Evolutionary conservation across 495 filamentous ascomycete genomes (phyloP).

Genomic region (Parachaetomium inaequale): DNA sequence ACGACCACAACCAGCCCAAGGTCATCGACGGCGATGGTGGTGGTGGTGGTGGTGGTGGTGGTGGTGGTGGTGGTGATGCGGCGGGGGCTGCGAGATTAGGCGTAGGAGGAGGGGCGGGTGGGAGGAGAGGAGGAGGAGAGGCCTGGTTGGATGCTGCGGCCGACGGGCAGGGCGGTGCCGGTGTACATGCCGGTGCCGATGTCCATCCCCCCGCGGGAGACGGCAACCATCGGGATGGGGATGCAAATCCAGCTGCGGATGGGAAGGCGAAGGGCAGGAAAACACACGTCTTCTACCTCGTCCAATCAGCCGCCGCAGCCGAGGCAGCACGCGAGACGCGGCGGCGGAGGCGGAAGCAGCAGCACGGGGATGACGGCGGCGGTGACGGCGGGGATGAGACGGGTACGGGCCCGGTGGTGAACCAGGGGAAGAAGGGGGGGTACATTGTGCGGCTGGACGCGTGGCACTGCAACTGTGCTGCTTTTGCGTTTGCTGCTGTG

Average conservation of each 20-base stretch:
- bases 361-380: background rate
- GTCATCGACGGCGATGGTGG: no score
- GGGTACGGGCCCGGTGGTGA: no score
- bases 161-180: background rate
- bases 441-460: constrained; percentile 70
- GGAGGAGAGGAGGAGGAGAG: background rate
- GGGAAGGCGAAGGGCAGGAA: background rate
- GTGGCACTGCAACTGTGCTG: constrained; percentile 90
- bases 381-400: background rate
- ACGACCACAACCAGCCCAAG: no score
- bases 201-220: no score
- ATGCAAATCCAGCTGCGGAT: no score
- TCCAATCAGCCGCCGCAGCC: constrained; percentile 34
- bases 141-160: background rate
- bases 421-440: constrained; percentile 13
- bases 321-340: constrained; percentile 14
- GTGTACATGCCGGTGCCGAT: no score
- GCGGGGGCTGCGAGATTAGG: background rate
- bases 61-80: background rate
- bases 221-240: no score
- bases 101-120: background rate
- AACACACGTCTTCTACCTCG: constrained; percentile 32
- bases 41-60: background rate
- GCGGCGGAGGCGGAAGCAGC: background rate
- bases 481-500: constrained; percentile 70